A percentile compares a stretch with the other conserved stretches of the same genome.
Evolutionary conservation across 2,329 filamentous ascomycete genomes (phyloP).

Genomic region (Dothideomycetes sp.): DNA sequence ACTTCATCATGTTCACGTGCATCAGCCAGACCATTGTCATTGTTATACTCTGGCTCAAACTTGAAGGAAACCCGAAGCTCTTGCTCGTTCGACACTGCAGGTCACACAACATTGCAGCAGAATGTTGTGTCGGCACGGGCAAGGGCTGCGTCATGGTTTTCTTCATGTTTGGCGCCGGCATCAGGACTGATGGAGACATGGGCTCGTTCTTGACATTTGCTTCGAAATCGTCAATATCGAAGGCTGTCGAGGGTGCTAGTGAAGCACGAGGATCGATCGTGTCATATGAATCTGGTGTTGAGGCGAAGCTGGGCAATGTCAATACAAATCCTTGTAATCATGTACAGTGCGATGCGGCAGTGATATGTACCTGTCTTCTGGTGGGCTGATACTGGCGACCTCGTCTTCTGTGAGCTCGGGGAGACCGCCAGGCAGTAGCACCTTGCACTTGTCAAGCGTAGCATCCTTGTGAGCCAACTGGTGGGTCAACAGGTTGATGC

Average conservation of each 20-base stretch:
- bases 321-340: no score
- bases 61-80: no score
- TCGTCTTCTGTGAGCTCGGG: conserved; percentile 15
- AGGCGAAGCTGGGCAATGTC: conserved; percentile 12
- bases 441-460: conserved; percentile 16
- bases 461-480: conserved; percentile 14
- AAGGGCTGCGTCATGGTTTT: conserved; percentile 24
- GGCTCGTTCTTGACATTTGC: conserved; percentile 19
- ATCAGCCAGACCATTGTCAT: conserved; percentile 26
- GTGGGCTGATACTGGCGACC: conserved; percentile 12
- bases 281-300: conserved; percentile 15
- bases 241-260: conserved; percentile 14
- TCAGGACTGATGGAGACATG: conserved; percentile 10
- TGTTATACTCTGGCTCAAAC: conserved; percentile 17
- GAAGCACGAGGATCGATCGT: conserved; percentile 18
- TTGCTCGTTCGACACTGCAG: conserved; percentile 92
- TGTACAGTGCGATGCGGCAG: background rate
- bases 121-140: conserved; percentile 98
- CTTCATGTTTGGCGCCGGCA: conserved; percentile 6
- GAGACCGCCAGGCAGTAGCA: conserved; percentile 14
- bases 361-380: conserved; percentile 15
- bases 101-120: conserved; percentile 99
- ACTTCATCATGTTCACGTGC: conserved; percentile 24
- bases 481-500: conserved; percentile 9
- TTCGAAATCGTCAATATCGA: conserved; percentile 17